Evolutionary conservation across 2,329 filamentous ascomycete genomes (phyloP).

Genomic region (Davidsoniella virescens): DNA sequence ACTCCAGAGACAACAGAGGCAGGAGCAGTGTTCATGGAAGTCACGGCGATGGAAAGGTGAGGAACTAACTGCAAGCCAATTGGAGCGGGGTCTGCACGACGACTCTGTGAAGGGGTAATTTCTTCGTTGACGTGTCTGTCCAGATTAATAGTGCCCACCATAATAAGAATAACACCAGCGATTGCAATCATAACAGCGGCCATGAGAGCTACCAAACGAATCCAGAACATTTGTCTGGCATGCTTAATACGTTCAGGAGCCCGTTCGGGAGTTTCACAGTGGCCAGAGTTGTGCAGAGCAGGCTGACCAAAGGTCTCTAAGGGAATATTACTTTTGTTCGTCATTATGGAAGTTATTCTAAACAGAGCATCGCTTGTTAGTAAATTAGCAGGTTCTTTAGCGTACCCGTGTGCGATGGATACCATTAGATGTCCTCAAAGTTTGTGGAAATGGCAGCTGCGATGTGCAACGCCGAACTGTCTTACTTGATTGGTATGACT

Average conservation of each 20-base stretch:
- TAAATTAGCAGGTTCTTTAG: no score
- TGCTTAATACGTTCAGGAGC: conserved; percentile 1
- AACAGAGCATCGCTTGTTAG: no score
- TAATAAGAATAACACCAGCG: conserved; percentile 2
- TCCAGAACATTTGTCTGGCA: conserved; percentile 6
- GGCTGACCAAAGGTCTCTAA: conserved; percentile 4
- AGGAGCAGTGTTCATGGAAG: conserved; percentile 6
- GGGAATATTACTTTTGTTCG: not conserved
- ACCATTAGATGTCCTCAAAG: no score
- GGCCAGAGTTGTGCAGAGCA: conserved; percentile 1
- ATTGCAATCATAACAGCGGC: conserved; percentile 7
- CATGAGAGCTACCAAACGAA: conserved; percentile 3
- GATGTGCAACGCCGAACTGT: no score
- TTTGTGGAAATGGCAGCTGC: no score
- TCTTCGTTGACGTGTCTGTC: conserved; percentile 5
- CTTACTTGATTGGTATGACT: no score
- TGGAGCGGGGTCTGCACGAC: conserved; percentile 5
- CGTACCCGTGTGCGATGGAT: no score
- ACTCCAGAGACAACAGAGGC: not conserved
- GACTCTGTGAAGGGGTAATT: not conserved
- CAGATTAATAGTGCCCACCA: conserved; percentile 2
- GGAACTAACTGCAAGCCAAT: not conserved
- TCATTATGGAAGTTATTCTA: not conserved
- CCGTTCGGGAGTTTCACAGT: conserved; percentile 2
- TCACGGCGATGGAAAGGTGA: not conserved